Base-by-base conservation (phyloP, 2,329 filamentous ascomycete species). In the Pseudomassariella vexata region DNA sequence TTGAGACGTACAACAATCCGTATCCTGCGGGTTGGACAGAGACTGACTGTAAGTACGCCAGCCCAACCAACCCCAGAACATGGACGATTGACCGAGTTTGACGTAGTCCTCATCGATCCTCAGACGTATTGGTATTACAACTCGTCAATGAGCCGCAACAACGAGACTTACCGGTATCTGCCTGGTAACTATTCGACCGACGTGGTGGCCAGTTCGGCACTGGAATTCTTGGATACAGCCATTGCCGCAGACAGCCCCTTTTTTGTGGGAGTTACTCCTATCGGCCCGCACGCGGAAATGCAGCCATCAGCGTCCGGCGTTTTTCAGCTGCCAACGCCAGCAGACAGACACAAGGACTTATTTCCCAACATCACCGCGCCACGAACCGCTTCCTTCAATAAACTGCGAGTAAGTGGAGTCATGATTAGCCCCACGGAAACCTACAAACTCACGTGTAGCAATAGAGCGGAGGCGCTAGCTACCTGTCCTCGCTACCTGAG, bases 111-210 rank as follows among this genome's bases (percentile, higher is more conserved):
- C 2, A 59, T 83, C 2, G 79, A 85, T 39, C 79, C 80, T 0
- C 72, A 67, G 41, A 85, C 81, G 0, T 85, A 85, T 46, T 62
- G 71, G 18, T 86, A 85, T 47, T 64, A 77, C 17, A 83, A 85
- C 47, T 63, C 73, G 2, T 78, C 70, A 5, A 80, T 77, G 49
- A 71, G 79, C 38, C 65, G 73, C 8, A 79, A 85, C 42, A 56
- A 63, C 1, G 67, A 76, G 2, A 35, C 35, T 1, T 60, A 60
- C 1, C 45, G 52, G 11, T 59, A 53, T 35, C 57, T 60, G 22
- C 45, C 53, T 20, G 48, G 50, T 7, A 26, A 56, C 19, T 55
- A 65, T 42, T 54, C 60, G 24, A 64, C 68, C 3, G 81, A 85
- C 43, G 56, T 85, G 6, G 62, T 83, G 10, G 66, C 73, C 0